Conservation (phyloP, 1,139 yeast genomes). For the Suhomyces ambrosiae region DNA sequence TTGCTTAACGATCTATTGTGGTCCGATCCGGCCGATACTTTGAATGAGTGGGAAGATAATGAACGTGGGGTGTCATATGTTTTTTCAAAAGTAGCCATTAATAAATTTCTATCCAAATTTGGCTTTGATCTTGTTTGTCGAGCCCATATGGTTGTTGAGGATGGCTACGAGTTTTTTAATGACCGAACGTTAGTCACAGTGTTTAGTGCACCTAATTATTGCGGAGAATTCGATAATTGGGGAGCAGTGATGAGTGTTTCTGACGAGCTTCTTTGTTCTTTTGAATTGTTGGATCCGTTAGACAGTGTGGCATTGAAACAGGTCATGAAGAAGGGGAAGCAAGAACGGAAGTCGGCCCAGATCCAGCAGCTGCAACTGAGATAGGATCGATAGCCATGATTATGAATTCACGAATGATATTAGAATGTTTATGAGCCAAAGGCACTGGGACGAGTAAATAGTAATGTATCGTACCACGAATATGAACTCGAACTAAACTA, state of each 20-base stretch:
- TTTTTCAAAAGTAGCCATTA: constrained; percentile 88
- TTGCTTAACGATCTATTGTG: constrained; percentile 86
- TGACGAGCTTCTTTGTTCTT: constrained; percentile 87
- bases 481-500: no score
- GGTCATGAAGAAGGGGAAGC: constrained; percentile 85
- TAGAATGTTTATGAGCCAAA: no score
- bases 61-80: constrained; percentile 98
- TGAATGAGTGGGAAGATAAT: constrained; percentile 97
- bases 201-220: constrained; percentile 94
- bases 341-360: constrained; percentile 68
- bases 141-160: constrained; percentile 99
- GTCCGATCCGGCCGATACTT: constrained; percentile 96
- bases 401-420: no score
- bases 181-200: constrained; percentile 93
- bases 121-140: constrained; percentile 94
- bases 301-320: constrained; percentile 92
- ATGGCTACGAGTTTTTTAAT: constrained; percentile 95
- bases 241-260: constrained; percentile 98
- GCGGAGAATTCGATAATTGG: constrained; percentile 99
- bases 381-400: no score
- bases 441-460: no score
- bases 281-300: constrained; percentile 89
- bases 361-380: constrained; percentile 19
- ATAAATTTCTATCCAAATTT: constrained; percentile 82
- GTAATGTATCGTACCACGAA: no score